Evolutionary conservation across 192 early-diverging fungal genomes (phyloP).

Genomic region (Thoreauomyces humboldtii): DNA sequence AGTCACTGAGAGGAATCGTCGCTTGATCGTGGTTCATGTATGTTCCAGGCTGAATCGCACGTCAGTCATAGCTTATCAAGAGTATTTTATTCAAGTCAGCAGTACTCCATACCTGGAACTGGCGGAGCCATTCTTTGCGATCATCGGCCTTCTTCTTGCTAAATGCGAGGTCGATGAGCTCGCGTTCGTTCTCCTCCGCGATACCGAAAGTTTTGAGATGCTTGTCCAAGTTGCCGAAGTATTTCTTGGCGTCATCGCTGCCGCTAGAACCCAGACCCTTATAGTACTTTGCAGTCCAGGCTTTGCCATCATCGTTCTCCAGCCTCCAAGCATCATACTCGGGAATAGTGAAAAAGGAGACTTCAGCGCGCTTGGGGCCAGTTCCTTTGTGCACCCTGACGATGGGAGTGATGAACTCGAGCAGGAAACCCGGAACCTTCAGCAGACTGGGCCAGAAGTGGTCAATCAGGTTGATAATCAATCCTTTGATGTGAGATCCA

Average conservation of each 20-base stretch:
- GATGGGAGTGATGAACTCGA: constrained; percentile 97
- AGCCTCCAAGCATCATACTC: constrained; percentile 90
- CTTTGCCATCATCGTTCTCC: constrained; percentile 64
- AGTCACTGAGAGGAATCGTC: constrained; percentile 79
- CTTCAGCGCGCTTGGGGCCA: constrained; percentile 39
- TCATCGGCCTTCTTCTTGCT: constrained; percentile 90
- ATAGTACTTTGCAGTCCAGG: constrained; percentile 92
- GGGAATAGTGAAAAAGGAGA: constrained; percentile 85
- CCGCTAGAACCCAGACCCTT: constrained; percentile 95
- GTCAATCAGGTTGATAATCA: constrained; percentile 95
- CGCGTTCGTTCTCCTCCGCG: constrained; percentile 57
- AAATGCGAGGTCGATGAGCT: constrained; percentile 95
- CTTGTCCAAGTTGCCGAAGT: constrained; percentile 76
- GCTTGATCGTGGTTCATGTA: constrained; percentile 80
- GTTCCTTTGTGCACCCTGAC: constrained; percentile 61
- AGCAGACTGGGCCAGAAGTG: constrained; percentile 89
- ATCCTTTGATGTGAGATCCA: constrained; percentile 95
- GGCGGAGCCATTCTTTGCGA: constrained; percentile 90
- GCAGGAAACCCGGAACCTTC: constrained; percentile 85
- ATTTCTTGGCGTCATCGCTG: constrained; percentile 80
- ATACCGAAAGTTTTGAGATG: constrained; percentile 80
- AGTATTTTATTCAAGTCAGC: too few species aligned
- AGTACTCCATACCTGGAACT: constrained; percentile 58
- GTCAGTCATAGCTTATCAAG: too few species aligned
- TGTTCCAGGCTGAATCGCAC: constrained; percentile 81